phyloP scores from a whole-genome alignment of 345 rosid species.

The Nasturtium officinale region DNA sequence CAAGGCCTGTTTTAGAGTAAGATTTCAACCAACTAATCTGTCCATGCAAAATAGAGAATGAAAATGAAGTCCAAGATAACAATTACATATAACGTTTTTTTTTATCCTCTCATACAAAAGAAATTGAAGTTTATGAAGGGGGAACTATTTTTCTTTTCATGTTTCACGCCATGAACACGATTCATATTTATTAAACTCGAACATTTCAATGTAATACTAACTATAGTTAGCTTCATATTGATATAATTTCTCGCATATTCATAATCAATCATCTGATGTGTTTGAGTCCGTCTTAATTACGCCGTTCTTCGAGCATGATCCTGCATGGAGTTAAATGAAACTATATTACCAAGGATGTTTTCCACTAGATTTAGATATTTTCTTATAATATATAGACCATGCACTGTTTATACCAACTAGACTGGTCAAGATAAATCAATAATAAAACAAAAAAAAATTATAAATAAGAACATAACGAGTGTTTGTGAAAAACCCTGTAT shows the following conservation, averaged over 20 bases:
- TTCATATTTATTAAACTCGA: slow-evolving; percentile 15
- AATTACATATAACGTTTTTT: background rate
- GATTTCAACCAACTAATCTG: background rate
- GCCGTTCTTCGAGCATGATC: slow-evolving; percentile 14
- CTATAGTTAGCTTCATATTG: background rate
- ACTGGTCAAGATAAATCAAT: background rate
- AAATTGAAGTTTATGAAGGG: slow-evolving; percentile 43
- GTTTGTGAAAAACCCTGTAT: background rate
- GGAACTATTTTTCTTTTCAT: slow-evolving; percentile 32
- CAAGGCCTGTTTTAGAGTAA: background rate
- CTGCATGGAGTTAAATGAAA: slow-evolving; percentile 26
- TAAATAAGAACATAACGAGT: background rate
- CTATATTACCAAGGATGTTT: background rate
- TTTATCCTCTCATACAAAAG: background rate
- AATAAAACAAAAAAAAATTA: background rate
- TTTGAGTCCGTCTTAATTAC: slow-evolving; percentile 1
- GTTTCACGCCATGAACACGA: slow-evolving; percentile 19
- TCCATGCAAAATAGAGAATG: slow-evolving; percentile 1
- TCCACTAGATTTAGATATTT: background rate
- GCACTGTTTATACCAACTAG: background rate
- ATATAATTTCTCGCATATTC: slow-evolving; percentile 4
- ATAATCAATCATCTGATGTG: slow-evolving; percentile 21
- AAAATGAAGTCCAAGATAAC: slow-evolving; percentile 21
- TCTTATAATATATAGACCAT: background rate
- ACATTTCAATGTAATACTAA: background rate